Evolutionary conservation across 345 rosid species (phyloP), one percentile per base, ranked within the genome.

Genomic region (Aegle marmelos): DNA sequence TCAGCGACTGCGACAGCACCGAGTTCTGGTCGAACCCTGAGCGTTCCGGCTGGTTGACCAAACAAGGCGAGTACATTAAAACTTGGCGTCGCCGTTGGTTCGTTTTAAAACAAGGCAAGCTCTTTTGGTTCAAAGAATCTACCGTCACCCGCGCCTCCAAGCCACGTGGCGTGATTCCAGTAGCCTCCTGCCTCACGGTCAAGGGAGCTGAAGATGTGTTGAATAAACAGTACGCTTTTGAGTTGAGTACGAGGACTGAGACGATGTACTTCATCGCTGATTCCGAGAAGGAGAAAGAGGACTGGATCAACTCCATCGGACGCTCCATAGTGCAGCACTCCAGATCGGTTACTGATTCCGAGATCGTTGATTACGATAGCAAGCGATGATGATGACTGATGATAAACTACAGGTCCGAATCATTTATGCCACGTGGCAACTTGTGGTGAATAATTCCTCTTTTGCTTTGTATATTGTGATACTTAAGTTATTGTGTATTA

Each of bases 71-170:
- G 85, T 83, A 91, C 88, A 83, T 92, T 74, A 88, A 88, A 68
- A 92, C 93, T 25, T 92, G 94, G 97, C 82, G 97, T 9, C 89
- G 92, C 73, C 88, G 94, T 5, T 90, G 94, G 97, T 90, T 90
- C 90, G 89, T 89, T 48, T 81, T 92, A 27, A 92, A 91, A 68
- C 89, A 86, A 76, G 93, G 97, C 25, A 89, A 85, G 76, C 87
- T 92, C 73, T 86, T 88, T 84, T 91, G 93, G 94, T 92, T 92
- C 90, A 92, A 92, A 80, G 93, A 91, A 4, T 86, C 92, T 17
- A 70, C 54, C 69, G 76, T 91, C 71, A 88, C 88, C 9, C 91
- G 89, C 77, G 79, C 77, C 31, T 91, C 92, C 63, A 73, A 69
- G 31, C 93, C 94, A 34, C 94, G 93, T 27, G 97, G 94, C 58